These are phyloP conservation scores for Nowakowskiella sp. DNA, from an alignment of 192 early-diverging fungal species.

Conservation along the genomic window DNA sequence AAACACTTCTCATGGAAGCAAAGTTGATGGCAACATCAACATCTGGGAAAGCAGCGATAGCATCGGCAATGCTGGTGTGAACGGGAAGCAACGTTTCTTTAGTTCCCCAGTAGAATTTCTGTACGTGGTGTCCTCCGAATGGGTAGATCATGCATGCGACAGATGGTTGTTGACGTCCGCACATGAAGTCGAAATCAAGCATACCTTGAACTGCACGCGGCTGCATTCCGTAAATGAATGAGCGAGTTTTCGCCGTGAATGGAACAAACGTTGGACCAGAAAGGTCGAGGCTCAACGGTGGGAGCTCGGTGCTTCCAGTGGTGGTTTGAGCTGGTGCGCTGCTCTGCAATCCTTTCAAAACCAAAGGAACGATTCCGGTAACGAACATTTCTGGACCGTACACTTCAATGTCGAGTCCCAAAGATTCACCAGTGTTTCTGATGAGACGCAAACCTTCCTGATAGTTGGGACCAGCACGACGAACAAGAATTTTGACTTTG, in stretches of 20 bases:
- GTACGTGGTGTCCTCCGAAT: slow-evolving; percentile 96
- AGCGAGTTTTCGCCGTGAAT: slow-evolving; percentile 74
- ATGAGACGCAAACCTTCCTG: slow-evolving; percentile 97
- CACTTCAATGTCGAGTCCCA: slow-evolving; percentile 91
- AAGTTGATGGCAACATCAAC: slow-evolving; percentile 96
- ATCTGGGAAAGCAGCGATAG: slow-evolving; percentile 75
- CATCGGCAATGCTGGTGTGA: slow-evolving; percentile 81
- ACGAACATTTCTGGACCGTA: slow-evolving; percentile 97
- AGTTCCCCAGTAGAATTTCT: slow-evolving; percentile 99
- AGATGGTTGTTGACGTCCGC: slow-evolving; percentile 82
- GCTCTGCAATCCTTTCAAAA: slow-evolving; percentile 66
- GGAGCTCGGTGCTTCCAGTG: slow-evolving; percentile 15
- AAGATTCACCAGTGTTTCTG: slow-evolving; percentile 83
- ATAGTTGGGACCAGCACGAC: slow-evolving; percentile 98
- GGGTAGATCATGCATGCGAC: slow-evolving; percentile 99
- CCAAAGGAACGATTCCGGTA: slow-evolving; percentile 96
- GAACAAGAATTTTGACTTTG: slow-evolving; percentile 90
- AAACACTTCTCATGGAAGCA: slow-evolving; percentile 94
- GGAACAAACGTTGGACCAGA: slow-evolving; percentile 45
- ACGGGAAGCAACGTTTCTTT: slow-evolving; percentile 94
- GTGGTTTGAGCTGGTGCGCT: slow-evolving; percentile 40
- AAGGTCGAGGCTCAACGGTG: slow-evolving; percentile 21
- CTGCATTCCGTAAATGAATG: slow-evolving; percentile 98
- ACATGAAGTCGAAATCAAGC: slow-evolving; percentile 99
- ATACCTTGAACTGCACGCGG: slow-evolving; percentile 98